Evolutionary conservation across 2,329 filamentous ascomycete genomes (phyloP), one percentile per base, ranked within the genome.

Genomic region (Paecilomyces sp.): DNA sequence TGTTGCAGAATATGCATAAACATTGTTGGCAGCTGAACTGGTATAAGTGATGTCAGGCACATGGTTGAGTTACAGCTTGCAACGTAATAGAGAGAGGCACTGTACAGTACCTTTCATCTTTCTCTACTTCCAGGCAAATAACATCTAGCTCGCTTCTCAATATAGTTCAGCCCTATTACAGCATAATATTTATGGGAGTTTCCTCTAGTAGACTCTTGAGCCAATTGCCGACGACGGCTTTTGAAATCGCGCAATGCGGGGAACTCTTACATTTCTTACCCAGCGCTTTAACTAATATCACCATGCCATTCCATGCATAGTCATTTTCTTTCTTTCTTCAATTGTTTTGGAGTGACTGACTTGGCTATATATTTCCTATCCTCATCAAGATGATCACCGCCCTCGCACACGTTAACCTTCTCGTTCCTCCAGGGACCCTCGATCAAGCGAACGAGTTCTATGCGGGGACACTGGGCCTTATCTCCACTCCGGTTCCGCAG

Each of bases 351-450:
- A 47, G 2, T 6, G 8, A 47, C 5, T 8, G 1, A 22, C 18
- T 9, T 3, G 6, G n/a, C 15, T 1, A 22, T 22, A 9, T 18
- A 4, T 47, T 8, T 18, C 4, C 9, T 18, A 5, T 47, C 25
- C 9, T 22, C 41, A 9, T 18, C 41, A 47, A 18, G 8, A 79
- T 83, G 77, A 84, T 85, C 66, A 75, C 78, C 41, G 80, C 81
- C 36, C 73, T 86, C 57, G 80, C 81, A 2, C 83, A 86, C 71
- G 74, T 86, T 61, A 87, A 86, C 67, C 74, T 87, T 54, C 77
- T 81, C n/a, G 81, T 87, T 9, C 83, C 83, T 0, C 67, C 68
- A 0, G 80, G 77, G 59, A 84, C 82, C 0, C 75, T 86, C 33
- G 72, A 76, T 22, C 74, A 76, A 11, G 84, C 84, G 2, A 71